Conservation (phyloP, 2,329 filamentous ascomycete genomes). For the Paradendryphiella salina region DNA sequence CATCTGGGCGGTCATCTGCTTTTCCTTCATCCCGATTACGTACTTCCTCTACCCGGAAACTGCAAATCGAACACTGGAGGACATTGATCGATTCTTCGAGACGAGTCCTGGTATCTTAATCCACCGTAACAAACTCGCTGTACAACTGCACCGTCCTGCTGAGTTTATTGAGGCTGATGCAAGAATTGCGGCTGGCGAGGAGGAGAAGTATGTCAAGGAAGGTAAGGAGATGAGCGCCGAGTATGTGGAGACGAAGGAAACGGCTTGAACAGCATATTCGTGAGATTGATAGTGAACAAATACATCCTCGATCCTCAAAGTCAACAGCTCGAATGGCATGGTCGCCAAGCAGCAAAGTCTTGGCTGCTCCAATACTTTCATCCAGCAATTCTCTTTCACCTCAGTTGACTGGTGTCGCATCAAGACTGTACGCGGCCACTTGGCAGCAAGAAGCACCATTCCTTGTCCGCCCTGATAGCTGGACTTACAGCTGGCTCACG, state of each 20-base stretch:
- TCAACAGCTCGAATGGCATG: too few relatives aligned
- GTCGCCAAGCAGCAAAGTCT: too few relatives aligned
- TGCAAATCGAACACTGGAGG: constrained; percentile 50
- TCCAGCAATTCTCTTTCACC: too few relatives aligned
- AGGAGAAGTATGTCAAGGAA: constrained; percentile 9
- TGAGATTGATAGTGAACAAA: accelerated
- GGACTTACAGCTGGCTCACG: too few relatives aligned
- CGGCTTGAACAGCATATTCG: constrained; percentile 14
- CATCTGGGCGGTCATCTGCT: constrained; percentile 60
- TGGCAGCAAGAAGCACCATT: too few relatives aligned
- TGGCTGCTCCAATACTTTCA: too few relatives aligned
- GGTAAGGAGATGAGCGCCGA: constrained; percentile 22
- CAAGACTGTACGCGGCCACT: too few relatives aligned
- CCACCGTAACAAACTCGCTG: constrained; percentile 54
- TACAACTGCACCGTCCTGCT: constrained; percentile 51
- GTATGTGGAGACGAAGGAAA: constrained; percentile 33
- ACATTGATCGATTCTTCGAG: constrained; percentile 53
- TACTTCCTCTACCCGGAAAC: constrained; percentile 61
- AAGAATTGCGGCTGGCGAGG: constrained; percentile 31
- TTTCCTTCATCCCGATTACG: constrained; percentile 56
- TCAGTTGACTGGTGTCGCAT: too few relatives aligned
- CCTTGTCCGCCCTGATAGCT: too few relatives aligned
- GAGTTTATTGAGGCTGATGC: constrained; percentile 56
- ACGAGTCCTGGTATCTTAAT: constrained; percentile 50
- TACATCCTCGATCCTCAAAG: neutral